Evolutionary conservation across 1,284 basidiomycete species (phyloP), one percentile per base, ranked within the genome.

Genomic region (Abortiporus biennis): DNA sequence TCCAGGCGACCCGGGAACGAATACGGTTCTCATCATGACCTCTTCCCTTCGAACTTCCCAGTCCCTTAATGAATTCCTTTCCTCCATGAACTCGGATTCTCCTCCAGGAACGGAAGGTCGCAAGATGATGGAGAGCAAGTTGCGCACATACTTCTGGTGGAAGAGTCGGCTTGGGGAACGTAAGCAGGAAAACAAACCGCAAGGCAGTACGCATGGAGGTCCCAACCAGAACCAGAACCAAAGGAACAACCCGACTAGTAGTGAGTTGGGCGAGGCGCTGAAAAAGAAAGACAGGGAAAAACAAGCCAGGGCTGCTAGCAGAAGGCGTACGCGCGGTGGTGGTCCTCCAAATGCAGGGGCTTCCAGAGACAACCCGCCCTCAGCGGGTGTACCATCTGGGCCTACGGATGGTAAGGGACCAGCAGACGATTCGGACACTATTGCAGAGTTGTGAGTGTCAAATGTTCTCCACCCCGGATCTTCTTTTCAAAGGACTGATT

Each of bases 1-100:
- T 44, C 6, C 49, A 79, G 78, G 68, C 16, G 64, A 68, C 15
- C 73, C 73, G 1, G 85, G 86, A 1, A 80, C 78, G 11, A 86
- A 95, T 54, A 80, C 79, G 1, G 76, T 93, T 1, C 77, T 96
- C 29, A 72, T 96, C 44, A 94, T 97, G 92, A 81, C 86, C n/a
- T 81, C 83, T 0, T 91, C 91, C 0, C 74, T 84, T 21, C 75
- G 80, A 24, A 86, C 86, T 0, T 88, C 85, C 53, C 73, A 73
- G 8, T 71, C 87, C 32, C 65, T 96, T 13, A 78, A 77, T 2
- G 85, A 93, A 47, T 96, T 89, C 59, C 71, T 97, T 2, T 74
- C 79, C 0, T 68, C 66, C 1, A 80, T 86, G 68, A 68, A 85
- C 47, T 61, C 70, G 1, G 69, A 72, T 21, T 72, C 78, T 1